These are phyloP conservation scores for Colletotrichum kahawae DNA, from an alignment of 2,329 filamentous ascomycete genomes.

Conservation along the genomic window DNA sequence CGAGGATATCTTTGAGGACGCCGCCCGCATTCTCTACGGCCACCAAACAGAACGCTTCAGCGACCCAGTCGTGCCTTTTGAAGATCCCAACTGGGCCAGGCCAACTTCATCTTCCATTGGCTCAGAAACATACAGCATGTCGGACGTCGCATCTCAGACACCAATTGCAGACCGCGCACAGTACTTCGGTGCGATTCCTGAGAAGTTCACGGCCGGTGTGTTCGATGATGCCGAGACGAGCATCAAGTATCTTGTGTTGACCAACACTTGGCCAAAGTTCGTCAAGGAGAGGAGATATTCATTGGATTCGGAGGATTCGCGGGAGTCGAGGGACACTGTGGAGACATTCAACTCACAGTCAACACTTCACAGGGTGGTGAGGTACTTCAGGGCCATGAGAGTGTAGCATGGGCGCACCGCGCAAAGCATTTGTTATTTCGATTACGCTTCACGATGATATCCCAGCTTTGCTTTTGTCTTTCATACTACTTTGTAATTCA, in stretches of 20 bases:
- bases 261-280: constrained; percentile 35
- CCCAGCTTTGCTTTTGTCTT: neutral
- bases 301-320: constrained; percentile 17
- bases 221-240: constrained; percentile 60
- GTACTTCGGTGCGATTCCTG: constrained; percentile 35
- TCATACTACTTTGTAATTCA: neutral
- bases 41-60: constrained; percentile 35
- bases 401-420: neutral
- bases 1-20: constrained; percentile 59
- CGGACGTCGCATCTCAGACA: neutral
- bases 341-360: constrained; percentile 9
- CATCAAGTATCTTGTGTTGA: constrained; percentile 57
- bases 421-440: neutral
- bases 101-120: neutral
- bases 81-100: constrained; percentile 11
- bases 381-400: constrained; percentile 8
- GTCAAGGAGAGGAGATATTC: constrained; percentile 24
- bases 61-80: constrained; percentile 51
- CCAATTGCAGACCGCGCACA: neutral
- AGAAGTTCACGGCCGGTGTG: constrained; percentile 48
- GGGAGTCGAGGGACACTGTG: constrained; percentile 6
- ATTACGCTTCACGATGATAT: neutral
- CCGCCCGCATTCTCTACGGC: constrained; percentile 52
- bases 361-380: neutral
- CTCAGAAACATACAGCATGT: neutral